Evolutionary conservation across 257 asterid species (phyloP).

Genomic region (Echites panduratus): DNA sequence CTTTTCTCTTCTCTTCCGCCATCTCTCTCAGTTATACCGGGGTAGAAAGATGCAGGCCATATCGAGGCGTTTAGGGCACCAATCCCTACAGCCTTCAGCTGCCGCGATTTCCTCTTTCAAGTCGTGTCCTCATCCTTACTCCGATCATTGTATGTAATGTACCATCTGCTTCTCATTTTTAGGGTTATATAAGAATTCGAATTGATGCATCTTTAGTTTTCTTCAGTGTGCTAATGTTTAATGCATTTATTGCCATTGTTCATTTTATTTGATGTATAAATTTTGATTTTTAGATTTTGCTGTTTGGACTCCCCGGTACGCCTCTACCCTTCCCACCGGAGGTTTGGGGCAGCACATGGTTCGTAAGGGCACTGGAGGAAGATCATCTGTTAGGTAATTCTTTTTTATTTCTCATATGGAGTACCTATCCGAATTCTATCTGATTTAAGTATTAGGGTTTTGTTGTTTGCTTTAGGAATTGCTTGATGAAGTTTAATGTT

Average conservation of each 20-base stretch:
- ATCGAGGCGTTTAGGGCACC: conserved; percentile 50
- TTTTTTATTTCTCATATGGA: neutral
- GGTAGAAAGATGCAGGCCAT: conserved; percentile 53
- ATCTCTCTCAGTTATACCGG: conserved; percentile 1
- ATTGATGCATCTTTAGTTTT: neutral
- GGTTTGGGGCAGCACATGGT: conserved; percentile 70
- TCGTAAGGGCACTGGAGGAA: conserved; percentile 98
- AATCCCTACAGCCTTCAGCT: conserved; percentile 25
- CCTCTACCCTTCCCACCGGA: conserved; percentile 64
- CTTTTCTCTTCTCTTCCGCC: too few species aligned
- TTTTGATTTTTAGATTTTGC: conserved; percentile 50
- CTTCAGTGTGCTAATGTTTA: neutral
- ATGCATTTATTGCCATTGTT: neutral
- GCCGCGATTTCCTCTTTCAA: conserved; percentile 35
- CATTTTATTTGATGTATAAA: conserved; percentile 8
- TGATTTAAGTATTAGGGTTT: neutral
- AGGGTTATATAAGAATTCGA: conserved; percentile 17
- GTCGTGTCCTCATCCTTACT: conserved; percentile 35
- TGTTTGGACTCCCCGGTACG: conserved; percentile 44
- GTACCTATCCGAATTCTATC: neutral
- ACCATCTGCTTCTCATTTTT: conserved; percentile 15
- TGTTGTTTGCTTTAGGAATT: neutral
- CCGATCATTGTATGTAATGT: conserved; percentile 46
- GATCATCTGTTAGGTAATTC: conserved; percentile 87
- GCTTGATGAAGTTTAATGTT: neutral